Base-by-base conservation (phyloP, 108 stramenopile species). In the Cyclotella distinguenda region DNA sequence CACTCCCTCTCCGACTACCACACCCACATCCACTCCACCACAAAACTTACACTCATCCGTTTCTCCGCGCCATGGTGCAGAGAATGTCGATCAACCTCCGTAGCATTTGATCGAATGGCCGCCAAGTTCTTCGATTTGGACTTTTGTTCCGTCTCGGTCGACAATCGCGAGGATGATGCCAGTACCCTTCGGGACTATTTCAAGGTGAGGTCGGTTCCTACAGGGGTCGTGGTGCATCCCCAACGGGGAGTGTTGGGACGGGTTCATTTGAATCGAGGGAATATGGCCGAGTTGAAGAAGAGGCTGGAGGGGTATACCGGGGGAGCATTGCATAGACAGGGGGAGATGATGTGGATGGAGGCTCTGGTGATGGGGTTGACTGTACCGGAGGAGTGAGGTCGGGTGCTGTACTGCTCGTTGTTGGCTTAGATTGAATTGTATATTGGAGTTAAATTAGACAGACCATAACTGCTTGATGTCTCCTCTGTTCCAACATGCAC, bases 61-160 rank as follows among this genome's bases (percentile, higher is more conserved):
- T 74, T 74, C 72, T 56, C 52, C 12, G 64, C 72, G n/a, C 72
- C 72, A 4, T 74, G 72, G 72, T 74, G 72, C 52, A 56, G 60
- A 44, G 35, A 51, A 30, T 74, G 72, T 51, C 57, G 64, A 21
- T 16, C 64, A 4, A 74, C 72, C 30, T 51, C 59, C 30, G 64
- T 74, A 0, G 64, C 72, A 19, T 74, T 49, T 39, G 72, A 74
- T 18, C 57, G 72, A 19, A 65, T 74, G 64, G 72, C 64, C 9
- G 30, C 64, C 40, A 60, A 59, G 35, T 26, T 74, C 7, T 5
- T 21, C 11, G 31, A 44, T 34, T 15, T 47, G 46, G 35, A 56
- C 6, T 62, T 34, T 27, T 46, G 32, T 12, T 33, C 16, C 21
- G 43, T 47, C 11, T 42, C 10, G 0, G 15, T 46, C 9, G 44